phyloP scores from a whole-genome alignment of 2,329 filamentous ascomycete genomes.

The Penicillium crustosum region DNA sequence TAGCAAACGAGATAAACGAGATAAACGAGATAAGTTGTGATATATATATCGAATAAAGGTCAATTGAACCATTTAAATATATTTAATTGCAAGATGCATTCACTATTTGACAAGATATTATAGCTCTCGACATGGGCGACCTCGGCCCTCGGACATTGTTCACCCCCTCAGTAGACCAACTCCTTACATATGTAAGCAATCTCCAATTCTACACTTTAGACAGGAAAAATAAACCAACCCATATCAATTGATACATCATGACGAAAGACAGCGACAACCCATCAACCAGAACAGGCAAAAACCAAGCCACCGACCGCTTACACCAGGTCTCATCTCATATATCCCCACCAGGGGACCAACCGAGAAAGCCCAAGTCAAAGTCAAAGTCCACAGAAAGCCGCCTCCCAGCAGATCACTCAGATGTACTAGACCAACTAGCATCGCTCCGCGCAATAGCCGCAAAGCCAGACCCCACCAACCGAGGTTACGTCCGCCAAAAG shows the following conservation, averaged over 20 bases:
- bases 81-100: too few relatives aligned
- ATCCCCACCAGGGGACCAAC: constrained; percentile 15
- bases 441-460: constrained; percentile 54
- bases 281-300: constrained; percentile 4
- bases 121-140: background rate
- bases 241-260: background rate
- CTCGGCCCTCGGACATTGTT: constrained; percentile 10
- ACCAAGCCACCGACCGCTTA: constrained; percentile 46
- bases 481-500: constrained; percentile 63
- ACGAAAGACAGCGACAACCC: constrained; percentile 17
- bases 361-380: constrained; percentile 34
- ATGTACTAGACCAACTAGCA: constrained; percentile 59
- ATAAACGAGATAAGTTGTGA: too few relatives aligned
- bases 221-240: background rate
- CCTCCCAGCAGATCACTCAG: constrained; percentile 61
- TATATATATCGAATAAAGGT: too few relatives aligned
- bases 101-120: too few relatives aligned
- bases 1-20: too few relatives aligned
- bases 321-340: constrained; percentile 51
- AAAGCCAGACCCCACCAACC: constrained; percentile 53
- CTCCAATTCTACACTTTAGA: background rate
- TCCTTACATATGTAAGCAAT: background rate
- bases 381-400: constrained; percentile 29
- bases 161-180: constrained; percentile 13
- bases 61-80: too few relatives aligned